A percentile compares a stretch with the other conserved stretches of the same genome.
Evolutionary conservation across 768 basidiomycete species (phyloP).

Genomic region (Suillus ampliporus): DNA sequence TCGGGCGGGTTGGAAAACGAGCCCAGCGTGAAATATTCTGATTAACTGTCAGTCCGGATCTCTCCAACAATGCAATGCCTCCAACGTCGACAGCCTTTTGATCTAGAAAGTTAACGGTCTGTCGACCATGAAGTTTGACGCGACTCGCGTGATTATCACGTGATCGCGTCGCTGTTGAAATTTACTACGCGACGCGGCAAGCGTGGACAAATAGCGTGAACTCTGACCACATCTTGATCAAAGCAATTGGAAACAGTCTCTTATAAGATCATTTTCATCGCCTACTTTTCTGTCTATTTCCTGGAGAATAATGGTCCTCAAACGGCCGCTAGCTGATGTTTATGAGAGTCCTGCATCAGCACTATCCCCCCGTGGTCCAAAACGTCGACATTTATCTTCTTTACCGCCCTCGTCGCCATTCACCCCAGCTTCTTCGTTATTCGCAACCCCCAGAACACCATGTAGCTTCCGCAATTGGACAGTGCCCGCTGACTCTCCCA

Average conservation of each 20-base stretch:
- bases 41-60: no score
- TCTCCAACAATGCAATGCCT: no score
- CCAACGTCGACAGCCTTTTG: no score
- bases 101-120: no score
- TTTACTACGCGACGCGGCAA: slow-evolving; percentile 22
- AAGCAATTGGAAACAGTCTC: neutral
- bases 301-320: slow-evolving; percentile 25
- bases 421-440: slow-evolving; percentile 30
- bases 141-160: slow-evolving; percentile 11
- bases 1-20: no score
- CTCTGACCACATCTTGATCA: neutral
- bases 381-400: slow-evolving; percentile 26
- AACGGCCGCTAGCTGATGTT: slow-evolving; percentile 37
- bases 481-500: slow-evolving; percentile 67
- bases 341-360: slow-evolving; percentile 30
- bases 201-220: neutral
- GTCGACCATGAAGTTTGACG: no score
- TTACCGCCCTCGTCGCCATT: slow-evolving; percentile 36
- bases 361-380: slow-evolving; percentile 37
- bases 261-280: neutral
- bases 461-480: slow-evolving; percentile 40
- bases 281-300: neutral
- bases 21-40: no score
- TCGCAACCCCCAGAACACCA: slow-evolving; percentile 45
- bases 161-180: slow-evolving; percentile 14